Evolutionary conservation across 2,329 filamentous ascomycete genomes (phyloP).

Genomic region (Sporothrix brasiliensis): DNA sequence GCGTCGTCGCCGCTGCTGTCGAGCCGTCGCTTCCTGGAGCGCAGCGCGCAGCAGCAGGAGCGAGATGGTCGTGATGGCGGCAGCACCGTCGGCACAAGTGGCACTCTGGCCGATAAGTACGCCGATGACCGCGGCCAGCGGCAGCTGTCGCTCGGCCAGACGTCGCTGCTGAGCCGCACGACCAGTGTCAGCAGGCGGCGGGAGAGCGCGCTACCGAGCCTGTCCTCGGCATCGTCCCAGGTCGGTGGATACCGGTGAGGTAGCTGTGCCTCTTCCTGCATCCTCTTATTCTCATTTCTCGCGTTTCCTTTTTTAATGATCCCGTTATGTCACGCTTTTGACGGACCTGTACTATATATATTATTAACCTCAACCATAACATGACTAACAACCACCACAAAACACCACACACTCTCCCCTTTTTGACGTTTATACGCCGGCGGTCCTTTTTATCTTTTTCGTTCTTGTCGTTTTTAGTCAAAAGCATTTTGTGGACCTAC

Average conservation of each 20-base stretch:
- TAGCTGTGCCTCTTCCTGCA: background rate
- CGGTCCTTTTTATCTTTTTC: slow-evolving; percentile 8
- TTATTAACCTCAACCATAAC: background rate
- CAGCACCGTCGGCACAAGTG: slow-evolving; percentile 39
- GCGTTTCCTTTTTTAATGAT: background rate
- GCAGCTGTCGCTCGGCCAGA: slow-evolving; percentile 51
- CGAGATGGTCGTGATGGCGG: slow-evolving; percentile 38
- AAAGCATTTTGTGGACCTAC: slow-evolving; percentile 3
- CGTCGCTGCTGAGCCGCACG: slow-evolving; percentile 48
- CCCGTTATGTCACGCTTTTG: slow-evolving; percentile 3
- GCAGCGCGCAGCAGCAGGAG: slow-evolving; percentile 49
- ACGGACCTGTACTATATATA: slow-evolving; percentile 25
- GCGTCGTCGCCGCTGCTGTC: slow-evolving; percentile 31
- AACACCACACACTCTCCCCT: background rate
- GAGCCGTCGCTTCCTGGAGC: slow-evolving; percentile 55
- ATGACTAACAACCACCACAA: background rate
- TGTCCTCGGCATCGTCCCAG: slow-evolving; percentile 47
- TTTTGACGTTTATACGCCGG: slow-evolving; percentile 17
- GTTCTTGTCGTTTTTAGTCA: background rate
- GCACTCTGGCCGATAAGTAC: slow-evolving; percentile 42
- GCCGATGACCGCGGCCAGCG: slow-evolving; percentile 50
- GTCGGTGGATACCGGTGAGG: slow-evolving; percentile 52
- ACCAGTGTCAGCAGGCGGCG: slow-evolving; percentile 50
- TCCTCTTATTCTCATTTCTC: background rate
- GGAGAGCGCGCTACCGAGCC: slow-evolving; percentile 48